These are phyloP conservation scores for Zymoseptoria passerinii DNA, from an alignment of 2,329 filamentous ascomycete genomes.

Conservation along the genomic window DNA sequence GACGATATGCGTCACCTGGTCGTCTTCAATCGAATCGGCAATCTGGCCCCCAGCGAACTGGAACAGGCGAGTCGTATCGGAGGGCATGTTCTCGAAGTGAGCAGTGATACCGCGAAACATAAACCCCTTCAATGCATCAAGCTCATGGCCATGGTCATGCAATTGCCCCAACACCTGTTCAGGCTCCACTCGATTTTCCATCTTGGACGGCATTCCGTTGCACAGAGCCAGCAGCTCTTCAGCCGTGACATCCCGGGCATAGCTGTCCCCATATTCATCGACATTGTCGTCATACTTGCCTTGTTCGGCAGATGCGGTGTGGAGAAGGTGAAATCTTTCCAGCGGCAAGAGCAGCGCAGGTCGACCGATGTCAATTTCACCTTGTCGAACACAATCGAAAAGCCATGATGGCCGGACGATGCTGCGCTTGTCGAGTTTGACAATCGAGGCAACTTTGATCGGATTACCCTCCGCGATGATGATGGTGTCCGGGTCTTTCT, in stretches of 20 bases:
- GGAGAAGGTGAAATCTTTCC: conserved; percentile 63
- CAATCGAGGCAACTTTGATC: conserved; percentile 74
- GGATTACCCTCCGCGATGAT: conserved; percentile 70
- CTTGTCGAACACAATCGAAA: conserved; percentile 64
- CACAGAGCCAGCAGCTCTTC: conserved; percentile 54
- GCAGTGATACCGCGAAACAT: conserved; percentile 44
- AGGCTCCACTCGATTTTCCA: conserved; percentile 37
- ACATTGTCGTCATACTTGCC: conserved; percentile 52
- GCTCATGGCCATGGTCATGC: conserved; percentile 47
- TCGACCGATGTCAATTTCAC: conserved; percentile 46
- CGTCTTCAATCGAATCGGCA: conserved; percentile 43
- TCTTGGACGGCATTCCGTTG: conserved; percentile 44
- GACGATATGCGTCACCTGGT: conserved; percentile 63
- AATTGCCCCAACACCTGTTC: conserved; percentile 49
- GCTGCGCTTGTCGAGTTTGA: conserved; percentile 61
- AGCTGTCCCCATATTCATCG: conserved; percentile 78
- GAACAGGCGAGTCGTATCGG: conserved; percentile 17
- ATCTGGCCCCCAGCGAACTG: conserved; percentile 63
- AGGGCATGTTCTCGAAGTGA: conserved; percentile 36
- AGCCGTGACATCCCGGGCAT: conserved; percentile 57
- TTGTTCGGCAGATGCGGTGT: conserved; percentile 50
- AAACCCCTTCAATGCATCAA: conserved; percentile 44
- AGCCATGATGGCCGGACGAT: conserved; percentile 78
- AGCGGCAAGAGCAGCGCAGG: conserved; percentile 55
- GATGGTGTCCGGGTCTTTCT: conserved; percentile 56